Conservation (phyloP, 1,284 basidiomycete genomes). For the Sparassis latifolia region DNA sequence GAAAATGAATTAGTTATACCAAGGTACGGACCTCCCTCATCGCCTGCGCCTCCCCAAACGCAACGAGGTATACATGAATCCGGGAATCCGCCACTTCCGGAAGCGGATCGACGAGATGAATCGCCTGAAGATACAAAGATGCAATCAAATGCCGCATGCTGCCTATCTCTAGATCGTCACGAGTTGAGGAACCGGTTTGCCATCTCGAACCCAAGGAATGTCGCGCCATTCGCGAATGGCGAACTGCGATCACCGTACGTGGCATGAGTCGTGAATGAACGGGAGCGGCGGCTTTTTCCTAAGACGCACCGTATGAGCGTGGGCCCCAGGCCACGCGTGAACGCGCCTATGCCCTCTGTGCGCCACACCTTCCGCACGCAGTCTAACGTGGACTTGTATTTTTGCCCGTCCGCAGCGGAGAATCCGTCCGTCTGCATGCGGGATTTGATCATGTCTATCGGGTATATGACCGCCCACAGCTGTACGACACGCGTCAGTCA, state of each 20-base stretch:
- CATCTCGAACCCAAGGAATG: slow-evolving; percentile 90
- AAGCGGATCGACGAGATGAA: too few relatives aligned
- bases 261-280: slow-evolving; percentile 4
- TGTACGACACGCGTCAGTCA: slow-evolving; percentile 20
- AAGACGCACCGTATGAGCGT: slow-evolving; percentile 78
- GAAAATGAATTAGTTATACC: too few relatives aligned
- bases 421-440: slow-evolving; percentile 94
- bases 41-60: too few relatives aligned
- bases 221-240: slow-evolving; percentile 89
- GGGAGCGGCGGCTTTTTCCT: not conserved
- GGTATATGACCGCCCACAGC: slow-evolving; percentile 86
- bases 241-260: slow-evolving; percentile 40
- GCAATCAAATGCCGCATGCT: too few relatives aligned
- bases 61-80: too few relatives aligned
- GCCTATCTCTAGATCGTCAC: not conserved
- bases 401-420: slow-evolving; percentile 62
- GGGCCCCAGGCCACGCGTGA: slow-evolving; percentile 84
- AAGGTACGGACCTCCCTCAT: too few relatives aligned
- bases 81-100: too few relatives aligned
- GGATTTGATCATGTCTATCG: slow-evolving; percentile 92
- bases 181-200: slow-evolving; percentile 63
- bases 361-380: slow-evolving; percentile 80
- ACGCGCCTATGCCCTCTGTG: slow-evolving; percentile 78
- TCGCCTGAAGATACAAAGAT: too few relatives aligned
- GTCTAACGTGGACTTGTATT: slow-evolving; percentile 78